Conservation (phyloP, 176 grass and related monocot genomes). For the Eleusine indica region DNA sequence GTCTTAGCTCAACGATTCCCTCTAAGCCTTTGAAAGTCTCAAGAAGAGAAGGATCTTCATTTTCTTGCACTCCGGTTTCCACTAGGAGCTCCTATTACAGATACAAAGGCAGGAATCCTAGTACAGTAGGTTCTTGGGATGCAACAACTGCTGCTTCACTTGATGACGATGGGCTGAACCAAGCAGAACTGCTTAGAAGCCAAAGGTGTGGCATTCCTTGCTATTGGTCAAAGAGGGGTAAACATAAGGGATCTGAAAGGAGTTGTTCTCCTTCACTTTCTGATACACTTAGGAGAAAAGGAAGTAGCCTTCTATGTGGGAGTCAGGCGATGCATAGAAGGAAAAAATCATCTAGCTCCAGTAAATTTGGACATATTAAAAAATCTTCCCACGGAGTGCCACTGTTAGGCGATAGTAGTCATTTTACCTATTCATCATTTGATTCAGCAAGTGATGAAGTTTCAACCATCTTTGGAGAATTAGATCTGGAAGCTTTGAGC, state of each 20-base stretch:
- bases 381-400: slow-evolving; percentile 76
- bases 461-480: slow-evolving; percentile 86
- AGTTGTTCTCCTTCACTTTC: slow-evolving; percentile 87
- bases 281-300: slow-evolving; percentile 92
- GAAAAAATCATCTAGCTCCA: slow-evolving; percentile 67
- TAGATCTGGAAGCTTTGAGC: slow-evolving; percentile 96
- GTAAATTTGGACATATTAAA: slow-evolving; percentile 59
- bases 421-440: slow-evolving; percentile 72
- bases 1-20: slow-evolving; percentile 76
- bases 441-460: slow-evolving; percentile 84
- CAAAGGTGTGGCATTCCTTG: slow-evolving; percentile 85
- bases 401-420: slow-evolving; percentile 68
- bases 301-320: slow-evolving; percentile 77
- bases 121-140: slow-evolving; percentile 67
- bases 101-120: slow-evolving; percentile 63
- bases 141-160: slow-evolving; percentile 79
- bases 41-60: slow-evolving; percentile 79
- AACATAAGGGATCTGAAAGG: slow-evolving; percentile 56
- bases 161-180: slow-evolving; percentile 78
- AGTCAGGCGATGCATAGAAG: slow-evolving; percentile 61
- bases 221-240: slow-evolving; percentile 80
- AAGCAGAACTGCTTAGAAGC: slow-evolving; percentile 49
- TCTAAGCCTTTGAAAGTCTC: slow-evolving; percentile 73
- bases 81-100: slow-evolving; percentile 81
- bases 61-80: slow-evolving; percentile 91